Percentiles rank a stretch among this genome's conserved stretches.
These are phyloP conservation scores for Xylaria flabelliformis DNA, from an alignment of 495 filamentous ascomycete genomes.

Conservation along the genomic window DNA sequence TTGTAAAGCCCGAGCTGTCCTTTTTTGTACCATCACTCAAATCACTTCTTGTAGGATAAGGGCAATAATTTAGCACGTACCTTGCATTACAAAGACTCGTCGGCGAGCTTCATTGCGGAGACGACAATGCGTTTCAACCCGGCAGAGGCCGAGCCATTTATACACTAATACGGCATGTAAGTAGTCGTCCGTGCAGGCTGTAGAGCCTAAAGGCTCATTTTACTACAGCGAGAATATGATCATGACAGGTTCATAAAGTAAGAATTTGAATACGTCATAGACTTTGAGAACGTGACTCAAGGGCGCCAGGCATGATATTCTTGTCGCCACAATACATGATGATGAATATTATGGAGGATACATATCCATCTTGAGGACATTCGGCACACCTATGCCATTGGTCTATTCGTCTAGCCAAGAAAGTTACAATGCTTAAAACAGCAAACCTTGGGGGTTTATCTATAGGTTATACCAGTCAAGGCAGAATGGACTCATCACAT, in stretches of 20 bases:
- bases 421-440: too few relatives aligned
- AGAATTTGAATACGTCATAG: not conserved
- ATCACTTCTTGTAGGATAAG: not conserved
- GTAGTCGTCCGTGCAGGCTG: not conserved
- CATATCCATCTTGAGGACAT: not conserved
- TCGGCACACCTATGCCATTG: not conserved
- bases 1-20: not conserved
- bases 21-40: not conserved
- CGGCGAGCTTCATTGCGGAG: not conserved
- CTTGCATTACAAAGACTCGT: not conserved
- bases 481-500: not conserved
- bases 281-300: not conserved
- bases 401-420: too few relatives aligned
- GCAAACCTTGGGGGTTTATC: too few relatives aligned
- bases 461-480: not conserved
- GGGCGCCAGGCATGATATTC: not conserved
- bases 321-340: not conserved
- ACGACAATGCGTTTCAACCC: not conserved
- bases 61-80: not conserved
- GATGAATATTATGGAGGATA: not conserved
- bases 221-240: not conserved
- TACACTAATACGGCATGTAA: not conserved
- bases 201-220: not conserved
- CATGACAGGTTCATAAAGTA: not conserved
- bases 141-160: not conserved